phyloP scores from a whole-genome alignment of 768 basidiomycete species.

The Kwoniella sp. region DNA sequence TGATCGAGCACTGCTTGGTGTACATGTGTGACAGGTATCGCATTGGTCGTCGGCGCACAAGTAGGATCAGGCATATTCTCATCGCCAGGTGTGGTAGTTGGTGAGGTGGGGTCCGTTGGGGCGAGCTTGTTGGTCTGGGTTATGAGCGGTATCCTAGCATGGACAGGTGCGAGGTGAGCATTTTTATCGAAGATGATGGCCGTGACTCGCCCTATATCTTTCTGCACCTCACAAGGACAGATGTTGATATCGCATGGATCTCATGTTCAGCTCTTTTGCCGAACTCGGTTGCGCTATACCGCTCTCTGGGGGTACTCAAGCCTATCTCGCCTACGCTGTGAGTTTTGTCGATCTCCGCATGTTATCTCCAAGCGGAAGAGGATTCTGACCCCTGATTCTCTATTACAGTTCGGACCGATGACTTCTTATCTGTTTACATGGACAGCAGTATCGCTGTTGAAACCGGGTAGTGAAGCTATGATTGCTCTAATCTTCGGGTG shows the following conservation, averaged over 20 bases:
- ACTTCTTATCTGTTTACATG: slow-evolving; percentile 87
- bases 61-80: slow-evolving; percentile 94
- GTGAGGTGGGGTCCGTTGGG: slow-evolving; percentile 84
- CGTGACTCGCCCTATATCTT: too few relatives aligned
- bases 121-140: slow-evolving; percentile 86
- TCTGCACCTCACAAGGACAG: too few relatives aligned
- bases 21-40: slow-evolving; percentile 66
- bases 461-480: slow-evolving; percentile 66
- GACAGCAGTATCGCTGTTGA: slow-evolving; percentile 86
- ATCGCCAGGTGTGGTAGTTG: slow-evolving; percentile 86
- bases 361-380: too few relatives aligned
- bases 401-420: slow-evolving; percentile 55
- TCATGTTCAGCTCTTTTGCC: slow-evolving; percentile 70
- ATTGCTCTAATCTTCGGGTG: slow-evolving; percentile 68
- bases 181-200: too few relatives aligned
- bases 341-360: slow-evolving; percentile 54
- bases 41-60: slow-evolving; percentile 79
- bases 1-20: slow-evolving; percentile 2
- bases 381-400: too few relatives aligned
- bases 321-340: slow-evolving; percentile 86
- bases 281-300: slow-evolving; percentile 89
- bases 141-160: slow-evolving; percentile 76
- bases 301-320: slow-evolving; percentile 62
- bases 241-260: neutral
- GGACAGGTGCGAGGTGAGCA: slow-evolving; percentile 75